Evolutionary conservation across 176 grass and related monocot species (phyloP).

Genomic region (Stipa capillata): DNA sequence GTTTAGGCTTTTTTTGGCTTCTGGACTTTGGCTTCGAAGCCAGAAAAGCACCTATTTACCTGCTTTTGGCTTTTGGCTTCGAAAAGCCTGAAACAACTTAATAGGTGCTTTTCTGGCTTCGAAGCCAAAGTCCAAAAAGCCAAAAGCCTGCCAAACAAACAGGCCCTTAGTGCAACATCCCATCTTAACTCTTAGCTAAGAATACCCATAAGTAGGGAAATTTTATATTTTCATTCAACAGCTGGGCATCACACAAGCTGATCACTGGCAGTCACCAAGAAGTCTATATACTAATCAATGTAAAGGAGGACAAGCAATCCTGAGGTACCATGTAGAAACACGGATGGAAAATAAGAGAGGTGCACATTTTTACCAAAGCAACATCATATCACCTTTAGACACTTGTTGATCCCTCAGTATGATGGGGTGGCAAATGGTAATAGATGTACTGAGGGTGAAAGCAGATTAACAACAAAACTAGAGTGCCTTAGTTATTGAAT

Average conservation of each 20-base stretch:
- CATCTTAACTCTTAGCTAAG: background rate
- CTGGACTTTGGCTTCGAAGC: too few relatives aligned
- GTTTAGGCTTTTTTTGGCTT: too few relatives aligned
- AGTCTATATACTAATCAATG: background rate
- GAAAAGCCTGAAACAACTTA: too few relatives aligned
- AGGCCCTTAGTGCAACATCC: background rate
- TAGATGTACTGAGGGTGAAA: background rate
- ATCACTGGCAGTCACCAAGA: slow-evolving; percentile 2
- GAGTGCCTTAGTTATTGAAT: background rate
- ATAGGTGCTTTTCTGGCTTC: too few relatives aligned
- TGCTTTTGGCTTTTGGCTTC: too few relatives aligned
- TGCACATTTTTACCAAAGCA: background rate
- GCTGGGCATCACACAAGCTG: background rate
- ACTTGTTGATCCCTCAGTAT: background rate
- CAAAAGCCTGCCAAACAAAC: too few relatives aligned
- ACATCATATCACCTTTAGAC: background rate
- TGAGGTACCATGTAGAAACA: background rate
- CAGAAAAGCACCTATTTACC: too few relatives aligned
- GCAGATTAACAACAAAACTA: slow-evolving; percentile 22
- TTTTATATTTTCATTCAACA: background rate
- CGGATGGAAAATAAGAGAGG: background rate
- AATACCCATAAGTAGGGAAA: background rate
- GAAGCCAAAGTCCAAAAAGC: too few relatives aligned
- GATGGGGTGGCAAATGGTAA: background rate
- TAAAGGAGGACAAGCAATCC: background rate